Percentiles rank a stretch among this genome's conserved stretches.
Evolutionary conservation across 179 eudicot genomes (phyloP).

Genomic region (Sideroxylon spinosum): DNA sequence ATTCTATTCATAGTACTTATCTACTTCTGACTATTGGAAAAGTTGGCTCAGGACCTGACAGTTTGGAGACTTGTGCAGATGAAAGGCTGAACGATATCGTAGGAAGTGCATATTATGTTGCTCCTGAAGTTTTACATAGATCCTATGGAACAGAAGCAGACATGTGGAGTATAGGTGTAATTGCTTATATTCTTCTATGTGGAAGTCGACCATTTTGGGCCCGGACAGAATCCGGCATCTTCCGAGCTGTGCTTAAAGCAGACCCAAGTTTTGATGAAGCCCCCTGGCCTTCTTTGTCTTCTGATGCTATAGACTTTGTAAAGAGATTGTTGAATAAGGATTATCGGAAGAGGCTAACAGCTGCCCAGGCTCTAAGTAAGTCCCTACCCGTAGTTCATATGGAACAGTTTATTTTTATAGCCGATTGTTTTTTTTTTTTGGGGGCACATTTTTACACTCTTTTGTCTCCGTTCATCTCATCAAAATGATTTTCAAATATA

Average conservation of each 20-base stretch:
- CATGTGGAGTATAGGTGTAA: constrained; percentile 82
- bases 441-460: neutral
- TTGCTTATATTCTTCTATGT: constrained; percentile 72
- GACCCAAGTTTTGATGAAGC: constrained; percentile 59
- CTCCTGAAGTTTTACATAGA: constrained; percentile 63
- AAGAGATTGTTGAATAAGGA: constrained; percentile 61
- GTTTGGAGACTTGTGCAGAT: constrained; percentile 28
- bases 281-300: constrained; percentile 65
- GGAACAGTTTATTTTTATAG: neutral
- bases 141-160: constrained; percentile 77
- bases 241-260: constrained; percentile 58
- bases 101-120: constrained; percentile 53
- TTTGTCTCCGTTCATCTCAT: neutral
- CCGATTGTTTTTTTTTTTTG: too few species aligned
- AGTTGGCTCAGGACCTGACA: constrained; percentile 18
- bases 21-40: neutral
- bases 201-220: constrained; percentile 78
- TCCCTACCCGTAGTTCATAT: neutral
- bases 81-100: constrained; percentile 67
- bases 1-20: constrained; percentile 13
- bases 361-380: constrained; percentile 69
- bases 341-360: constrained; percentile 66
- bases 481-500: neutral
- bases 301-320: constrained; percentile 62
- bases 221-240: constrained; percentile 62